Evolutionary conservation across 2,329 filamentous ascomycete genomes (phyloP).

Genomic region (Dactylonectria macrodidyma): DNA sequence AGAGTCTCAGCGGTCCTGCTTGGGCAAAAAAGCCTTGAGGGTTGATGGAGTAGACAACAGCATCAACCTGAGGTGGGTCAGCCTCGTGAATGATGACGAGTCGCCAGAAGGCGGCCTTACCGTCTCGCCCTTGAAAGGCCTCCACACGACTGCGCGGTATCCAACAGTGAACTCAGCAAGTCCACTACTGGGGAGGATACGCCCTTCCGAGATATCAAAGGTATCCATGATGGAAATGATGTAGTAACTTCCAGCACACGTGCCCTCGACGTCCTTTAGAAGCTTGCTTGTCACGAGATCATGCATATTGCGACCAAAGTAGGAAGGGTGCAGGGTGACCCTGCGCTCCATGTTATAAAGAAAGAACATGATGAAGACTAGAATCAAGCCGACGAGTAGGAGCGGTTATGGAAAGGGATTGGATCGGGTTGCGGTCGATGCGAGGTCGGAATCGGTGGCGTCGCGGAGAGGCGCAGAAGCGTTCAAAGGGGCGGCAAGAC

Average conservation of each 20-base stretch:
- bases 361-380: constrained; percentile 84
- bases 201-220: constrained; percentile 93
- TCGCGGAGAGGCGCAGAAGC: constrained; percentile 7
- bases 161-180: constrained; percentile 95
- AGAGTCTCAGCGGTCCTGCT: constrained; percentile 83
- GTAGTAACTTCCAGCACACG: constrained; percentile 95
- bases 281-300: constrained; percentile 92
- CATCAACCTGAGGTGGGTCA: constrained; percentile 81
- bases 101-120: constrained; percentile 67
- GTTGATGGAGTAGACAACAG: constrained; percentile 92
- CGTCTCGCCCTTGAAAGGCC: constrained; percentile 97
- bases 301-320: constrained; percentile 94
- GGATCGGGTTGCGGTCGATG: constrained; percentile 20
- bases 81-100: constrained; percentile 42
- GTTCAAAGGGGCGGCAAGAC: background rate
- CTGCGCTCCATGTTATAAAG: constrained; percentile 96
- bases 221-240: constrained; percentile 99
- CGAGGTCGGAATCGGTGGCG: constrained; percentile 3
- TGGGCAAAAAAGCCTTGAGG: constrained; percentile 92
- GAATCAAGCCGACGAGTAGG: constrained; percentile 22
- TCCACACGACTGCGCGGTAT: constrained; percentile 97
- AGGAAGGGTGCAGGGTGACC: constrained; percentile 95
- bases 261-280: constrained; percentile 93
- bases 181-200: constrained; percentile 91
- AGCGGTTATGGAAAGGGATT: constrained; percentile 9